Evolutionary conservation across 2,329 filamentous ascomycete species (phyloP).

Genomic region (Diaporthe humulicola): DNA sequence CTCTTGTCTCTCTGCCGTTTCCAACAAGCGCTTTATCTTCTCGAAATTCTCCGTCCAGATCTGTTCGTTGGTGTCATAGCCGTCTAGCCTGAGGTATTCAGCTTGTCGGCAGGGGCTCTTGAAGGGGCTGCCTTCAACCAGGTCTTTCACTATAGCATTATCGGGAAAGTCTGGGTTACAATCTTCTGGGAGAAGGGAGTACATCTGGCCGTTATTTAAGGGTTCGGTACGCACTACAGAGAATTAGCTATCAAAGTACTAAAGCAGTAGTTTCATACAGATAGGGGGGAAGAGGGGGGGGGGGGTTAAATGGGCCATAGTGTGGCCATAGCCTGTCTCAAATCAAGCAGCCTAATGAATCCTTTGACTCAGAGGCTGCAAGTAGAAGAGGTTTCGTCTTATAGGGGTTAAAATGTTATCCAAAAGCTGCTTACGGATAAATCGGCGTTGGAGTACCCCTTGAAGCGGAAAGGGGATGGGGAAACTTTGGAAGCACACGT

Average conservation of each 20-base stretch:
- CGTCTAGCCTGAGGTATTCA: neutral
- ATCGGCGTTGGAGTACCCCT: neutral
- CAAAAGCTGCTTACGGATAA: too few relatives aligned
- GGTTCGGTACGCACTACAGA: slow-evolving; percentile 22
- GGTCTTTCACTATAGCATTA: neutral
- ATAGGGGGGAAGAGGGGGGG: too few relatives aligned
- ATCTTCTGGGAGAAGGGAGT: slow-evolving; percentile 3
- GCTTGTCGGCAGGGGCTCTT: neutral
- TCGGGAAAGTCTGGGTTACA: neutral
- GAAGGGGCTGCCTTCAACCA: neutral
- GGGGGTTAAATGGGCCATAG: too few relatives aligned
- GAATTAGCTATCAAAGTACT: too few relatives aligned
- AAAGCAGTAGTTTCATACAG: too few relatives aligned
- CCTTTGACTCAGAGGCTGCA: too few relatives aligned
- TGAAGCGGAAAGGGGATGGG: neutral
- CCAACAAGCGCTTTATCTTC: neutral
- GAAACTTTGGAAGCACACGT: neutral
- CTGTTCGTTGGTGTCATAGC: neutral
- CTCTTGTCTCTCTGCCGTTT: neutral
- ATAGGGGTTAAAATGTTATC: too few relatives aligned
- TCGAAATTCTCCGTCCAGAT: neutral
- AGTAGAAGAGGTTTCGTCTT: too few relatives aligned
- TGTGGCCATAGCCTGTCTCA: too few relatives aligned
- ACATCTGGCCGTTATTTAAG: neutral
- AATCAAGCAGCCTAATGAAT: too few relatives aligned